Evolutionary conservation across 495 filamentous ascomycete genomes (phyloP).

Genomic region (Cladorrhinum samala): DNA sequence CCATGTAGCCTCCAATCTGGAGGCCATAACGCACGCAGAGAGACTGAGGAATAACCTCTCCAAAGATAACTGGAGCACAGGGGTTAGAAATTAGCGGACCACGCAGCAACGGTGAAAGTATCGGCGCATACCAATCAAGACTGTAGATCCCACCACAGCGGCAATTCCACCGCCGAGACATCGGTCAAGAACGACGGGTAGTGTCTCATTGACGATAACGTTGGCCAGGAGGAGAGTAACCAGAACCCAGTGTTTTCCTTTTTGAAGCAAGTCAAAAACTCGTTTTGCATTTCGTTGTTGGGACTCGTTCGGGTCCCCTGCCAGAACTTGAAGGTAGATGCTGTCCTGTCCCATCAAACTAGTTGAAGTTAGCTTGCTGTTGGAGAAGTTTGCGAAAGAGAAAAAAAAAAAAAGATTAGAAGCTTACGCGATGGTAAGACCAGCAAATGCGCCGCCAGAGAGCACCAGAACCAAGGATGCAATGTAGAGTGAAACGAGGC

Average conservation of each 20-base stretch:
- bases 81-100: background rate
- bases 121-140: conserved; percentile 70
- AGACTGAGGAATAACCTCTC: conserved; percentile 91
- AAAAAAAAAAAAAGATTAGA: too few relatives aligned
- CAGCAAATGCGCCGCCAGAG: conserved; percentile 89
- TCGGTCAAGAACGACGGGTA: conserved; percentile 90
- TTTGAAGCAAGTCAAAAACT: conserved; percentile 73
- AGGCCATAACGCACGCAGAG: conserved; percentile 95
- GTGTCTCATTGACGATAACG: conserved; percentile 96
- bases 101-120: background rate
- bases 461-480: conserved; percentile 60
- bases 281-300: conserved; percentile 77
- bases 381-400: background rate
- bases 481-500: conserved; percentile 40
- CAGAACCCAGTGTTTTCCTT: conserved; percentile 97
- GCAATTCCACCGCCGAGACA: conserved; percentile 93
- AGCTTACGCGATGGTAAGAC: conserved; percentile 78
- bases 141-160: conserved; percentile 85
- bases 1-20: conserved; percentile 93
- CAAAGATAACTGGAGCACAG: conserved; percentile 74
- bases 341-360: conserved; percentile 84
- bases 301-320: conserved; percentile 59
- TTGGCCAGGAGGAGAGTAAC: conserved; percentile 92
- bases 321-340: conserved; percentile 94
- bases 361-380: conserved; percentile 12